A percentile compares a stretch with the other conserved stretches of the same genome.
Evolutionary conservation across 805 yeast genomes (phyloP).

Genomic region (Saccharomycopsis synnaedendra): DNA sequence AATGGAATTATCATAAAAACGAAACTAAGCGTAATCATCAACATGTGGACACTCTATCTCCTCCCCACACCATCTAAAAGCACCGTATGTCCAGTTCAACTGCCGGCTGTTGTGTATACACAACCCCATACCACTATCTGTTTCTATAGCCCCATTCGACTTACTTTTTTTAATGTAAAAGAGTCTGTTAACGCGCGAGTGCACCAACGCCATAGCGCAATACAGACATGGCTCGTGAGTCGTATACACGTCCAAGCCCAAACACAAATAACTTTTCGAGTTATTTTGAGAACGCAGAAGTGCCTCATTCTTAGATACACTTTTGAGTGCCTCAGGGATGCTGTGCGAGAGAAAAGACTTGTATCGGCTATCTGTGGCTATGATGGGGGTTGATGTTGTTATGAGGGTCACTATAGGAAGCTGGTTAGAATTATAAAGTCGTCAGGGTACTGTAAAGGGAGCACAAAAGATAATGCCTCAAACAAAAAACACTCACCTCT

Average conservation of each 20-base stretch:
- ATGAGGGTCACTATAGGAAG: slow-evolving; percentile 47
- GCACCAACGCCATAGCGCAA: slow-evolving; percentile 95
- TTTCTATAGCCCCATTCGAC: slow-evolving; percentile 44
- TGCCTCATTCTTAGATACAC: slow-evolving; percentile 47
- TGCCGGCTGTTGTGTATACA: slow-evolving; percentile 65
- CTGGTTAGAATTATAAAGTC: not conserved
- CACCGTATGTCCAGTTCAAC: slow-evolving; percentile 82
- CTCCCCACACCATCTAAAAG: slow-evolving; percentile 49
- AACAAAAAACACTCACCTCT: not conserved
- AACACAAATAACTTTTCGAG: slow-evolving; percentile 48
- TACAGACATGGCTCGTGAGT: slow-evolving; percentile 95
- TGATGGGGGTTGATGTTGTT: slow-evolving; percentile 29
- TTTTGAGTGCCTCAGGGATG: slow-evolving; percentile 57
- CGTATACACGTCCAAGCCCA: slow-evolving; percentile 66
- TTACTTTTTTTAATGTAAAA: slow-evolving; percentile 42
- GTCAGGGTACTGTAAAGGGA: too few species aligned
- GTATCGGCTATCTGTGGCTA: slow-evolving; percentile 29
- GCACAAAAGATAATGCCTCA: too few species aligned
- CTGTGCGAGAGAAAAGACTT: slow-evolving; percentile 58
- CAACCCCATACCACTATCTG: slow-evolving; percentile 51
- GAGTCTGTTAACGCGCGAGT: slow-evolving; percentile 68
- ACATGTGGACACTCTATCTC: not conserved
- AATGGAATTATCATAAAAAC: too few species aligned
- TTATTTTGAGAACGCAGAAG: slow-evolving; percentile 3
- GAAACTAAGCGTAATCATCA: too few species aligned